These are phyloP conservation scores for Yarrowia bubula DNA, from an alignment of 805 yeast species.

Conservation along the genomic window DNA sequence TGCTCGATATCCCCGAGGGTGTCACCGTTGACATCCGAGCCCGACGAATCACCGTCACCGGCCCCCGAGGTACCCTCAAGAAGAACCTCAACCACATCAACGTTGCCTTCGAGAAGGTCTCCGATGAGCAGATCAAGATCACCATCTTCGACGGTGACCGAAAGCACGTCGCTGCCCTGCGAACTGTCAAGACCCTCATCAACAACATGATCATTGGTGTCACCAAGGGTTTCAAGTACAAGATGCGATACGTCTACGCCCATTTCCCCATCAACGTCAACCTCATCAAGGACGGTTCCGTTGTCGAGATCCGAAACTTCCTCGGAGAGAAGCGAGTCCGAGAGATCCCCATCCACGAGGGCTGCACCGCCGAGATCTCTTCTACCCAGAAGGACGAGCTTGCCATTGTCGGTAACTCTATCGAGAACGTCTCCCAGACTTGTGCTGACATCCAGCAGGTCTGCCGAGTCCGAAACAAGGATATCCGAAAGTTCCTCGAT, in stretches of 20 bases:
- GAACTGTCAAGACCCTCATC: conserved; percentile 96
- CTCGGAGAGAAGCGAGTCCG: conserved; percentile 99
- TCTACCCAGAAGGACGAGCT: conserved; percentile 91
- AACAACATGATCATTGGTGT: conserved; percentile 97
- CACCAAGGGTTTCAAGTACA: conserved; percentile 98
- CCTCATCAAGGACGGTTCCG: conserved; percentile 73
- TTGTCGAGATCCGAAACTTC: conserved; percentile 97
- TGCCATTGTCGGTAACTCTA: conserved; percentile 88
- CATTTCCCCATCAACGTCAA: conserved; percentile 99
- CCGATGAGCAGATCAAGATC: conserved; percentile 72
- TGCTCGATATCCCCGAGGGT: conserved; percentile 84
- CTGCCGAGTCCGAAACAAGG: conserved; percentile 99
- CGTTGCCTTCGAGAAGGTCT: conserved; percentile 81
- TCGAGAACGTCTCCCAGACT: conserved; percentile 95
- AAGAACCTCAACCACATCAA: conserved; percentile 93
- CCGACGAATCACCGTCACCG: conserved; percentile 84
- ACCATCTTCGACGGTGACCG: conserved; percentile 98
- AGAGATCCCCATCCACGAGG: conserved; percentile 79
- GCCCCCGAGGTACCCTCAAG: conserved; percentile 94
- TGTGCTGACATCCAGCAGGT: conserved; percentile 98
- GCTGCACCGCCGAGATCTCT: conserved; percentile 83
- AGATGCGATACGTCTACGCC: conserved; percentile 99
- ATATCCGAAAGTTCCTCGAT: conserved; percentile 99
- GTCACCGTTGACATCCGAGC: conserved; percentile 89
- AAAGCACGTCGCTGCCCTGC: conserved; percentile 99